phyloP scores from a whole-genome alignment of 2,329 filamentous ascomycete genomes.

The Colletotrichum sp. region DNA sequence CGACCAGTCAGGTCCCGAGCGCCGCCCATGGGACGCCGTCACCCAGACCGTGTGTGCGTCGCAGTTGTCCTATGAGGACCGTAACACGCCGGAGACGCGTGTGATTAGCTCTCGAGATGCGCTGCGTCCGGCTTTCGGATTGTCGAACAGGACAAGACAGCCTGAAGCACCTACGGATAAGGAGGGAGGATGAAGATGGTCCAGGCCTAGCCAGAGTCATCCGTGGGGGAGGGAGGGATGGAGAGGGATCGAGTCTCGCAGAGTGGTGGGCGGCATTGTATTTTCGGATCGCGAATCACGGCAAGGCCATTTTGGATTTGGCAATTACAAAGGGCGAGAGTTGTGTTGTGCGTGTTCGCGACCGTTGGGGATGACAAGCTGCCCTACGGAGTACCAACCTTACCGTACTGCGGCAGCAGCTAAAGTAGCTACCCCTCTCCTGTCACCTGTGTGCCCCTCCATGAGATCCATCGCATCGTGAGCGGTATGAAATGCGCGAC shows the following conservation, averaged over 20 bases:
- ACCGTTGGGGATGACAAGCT: neutral
- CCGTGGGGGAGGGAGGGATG: neutral
- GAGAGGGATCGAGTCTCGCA: neutral
- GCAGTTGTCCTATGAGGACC: neutral
- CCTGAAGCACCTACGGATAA: neutral
- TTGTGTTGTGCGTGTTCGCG: neutral
- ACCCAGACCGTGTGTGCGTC: neutral
- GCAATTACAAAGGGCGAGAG: neutral
- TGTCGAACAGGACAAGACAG: neutral
- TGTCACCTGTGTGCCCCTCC: neutral
- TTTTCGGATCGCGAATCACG: slow-evolving; percentile 1
- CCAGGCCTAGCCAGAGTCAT: neutral
- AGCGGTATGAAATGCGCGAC: neutral
- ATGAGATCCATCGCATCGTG: neutral
- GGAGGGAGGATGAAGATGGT: neutral
- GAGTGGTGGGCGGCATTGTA: neutral
- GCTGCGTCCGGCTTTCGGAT: neutral
- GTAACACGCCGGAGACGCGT: neutral
- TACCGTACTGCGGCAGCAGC: neutral
- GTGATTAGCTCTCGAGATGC: neutral
- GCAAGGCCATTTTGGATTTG: neutral
- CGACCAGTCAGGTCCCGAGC: slow-evolving; percentile 8
- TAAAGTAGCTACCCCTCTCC: neutral
- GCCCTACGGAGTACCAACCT: neutral
- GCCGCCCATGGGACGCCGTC: slow-evolving; percentile 1